Evolutionary conservation across 2,329 filamentous ascomycete species (phyloP), one percentile per base, ranked within the genome.

Genomic region (Apiospora sp.): DNA sequence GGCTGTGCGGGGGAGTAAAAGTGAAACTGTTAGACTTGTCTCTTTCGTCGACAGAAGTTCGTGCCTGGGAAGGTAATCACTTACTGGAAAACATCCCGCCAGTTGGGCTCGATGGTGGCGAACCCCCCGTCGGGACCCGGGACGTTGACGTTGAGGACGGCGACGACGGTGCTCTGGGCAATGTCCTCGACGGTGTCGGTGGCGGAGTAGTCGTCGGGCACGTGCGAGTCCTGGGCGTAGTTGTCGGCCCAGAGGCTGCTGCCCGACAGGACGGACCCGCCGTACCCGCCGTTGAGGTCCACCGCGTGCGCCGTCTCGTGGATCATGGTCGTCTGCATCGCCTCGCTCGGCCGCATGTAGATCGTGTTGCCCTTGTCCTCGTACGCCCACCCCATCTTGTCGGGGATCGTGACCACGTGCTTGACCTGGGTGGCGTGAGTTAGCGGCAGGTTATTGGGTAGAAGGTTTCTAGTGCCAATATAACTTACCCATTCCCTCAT

Each of bases 401-500:
- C 58, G 16, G 58, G 58, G 58, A 64, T 64, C 30, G 58, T 64
- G 30, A 64, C 58, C 8, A 64, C 58, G 34, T 64, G 58, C 19
- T n/a, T 64, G 34, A 64, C 58, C 58, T 64, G 6, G 12, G 19
- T 3, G 30, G 27, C 54, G 27, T 34, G 54, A 7, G 46, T n/a
- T 22, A 34, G 54, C 27, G 27, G 46, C 12, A 34, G 51, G 27
- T 8, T 3, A 22, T 8, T 12, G 48, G 13, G 1, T 22, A 22
- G 1, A 6, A 7, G 19, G 5, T 7, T 1, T 19, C 22, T 22
- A 22, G n/a, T 19, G 37, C 5, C 41, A 3, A 13, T 41, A 41
- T 41, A 64, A 64, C 58, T 41, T 30, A 64, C 58, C 58, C 58
- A 64, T 24, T 64, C 58, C 19, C 58, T 64, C 58, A 64, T 64